A percentile compares a stretch with the other conserved stretches of the same genome.
phyloP scores from a whole-genome alignment of 2,329 filamentous ascomycete species.

The Fusarium guadeloupense region DNA sequence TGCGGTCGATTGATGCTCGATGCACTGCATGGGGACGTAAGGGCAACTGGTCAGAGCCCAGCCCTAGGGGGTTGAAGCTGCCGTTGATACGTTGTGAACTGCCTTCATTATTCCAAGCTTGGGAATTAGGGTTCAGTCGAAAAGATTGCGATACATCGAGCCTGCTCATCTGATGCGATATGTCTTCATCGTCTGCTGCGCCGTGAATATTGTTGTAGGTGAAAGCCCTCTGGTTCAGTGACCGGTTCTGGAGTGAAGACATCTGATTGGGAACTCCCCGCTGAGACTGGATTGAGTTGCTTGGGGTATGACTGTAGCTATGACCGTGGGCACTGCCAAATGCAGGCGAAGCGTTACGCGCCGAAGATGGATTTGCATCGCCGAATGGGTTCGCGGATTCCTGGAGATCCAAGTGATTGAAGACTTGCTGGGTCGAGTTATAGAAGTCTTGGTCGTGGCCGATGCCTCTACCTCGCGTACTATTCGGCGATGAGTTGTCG shows the following conservation, averaged over 20 bases:
- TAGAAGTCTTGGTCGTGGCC: slow-evolving; percentile 58
- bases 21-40: slow-evolving; percentile 44
- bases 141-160: no score
- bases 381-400: slow-evolving; percentile 41
- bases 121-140: slow-evolving; percentile 58
- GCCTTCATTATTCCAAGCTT: slow-evolving; percentile 55
- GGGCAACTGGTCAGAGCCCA: slow-evolving; percentile 46
- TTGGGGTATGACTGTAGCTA: slow-evolving; percentile 51
- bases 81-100: slow-evolving; percentile 38
- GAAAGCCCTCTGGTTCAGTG: slow-evolving; percentile 50
- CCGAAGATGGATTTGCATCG: slow-evolving; percentile 28
- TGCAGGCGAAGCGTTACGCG: slow-evolving; percentile 46
- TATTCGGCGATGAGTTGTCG: slow-evolving; percentile 67
- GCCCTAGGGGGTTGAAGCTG: slow-evolving; percentile 41
- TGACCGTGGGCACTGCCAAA: slow-evolving; percentile 47
- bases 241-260: slow-evolving; percentile 58
- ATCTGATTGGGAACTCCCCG: slow-evolving; percentile 56
- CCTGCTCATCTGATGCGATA: no score
- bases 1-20: slow-evolving; percentile 52
- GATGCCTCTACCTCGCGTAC: slow-evolving; percentile 60
- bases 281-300: slow-evolving; percentile 59
- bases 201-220: slow-evolving; percentile 50
- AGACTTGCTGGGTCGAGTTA: slow-evolving; percentile 51
- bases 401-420: slow-evolving; percentile 33
- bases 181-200: no score